Evolutionary conservation across 1,139 yeast species (phyloP).

Genomic region (Nakaseomyces glabratus): DNA sequence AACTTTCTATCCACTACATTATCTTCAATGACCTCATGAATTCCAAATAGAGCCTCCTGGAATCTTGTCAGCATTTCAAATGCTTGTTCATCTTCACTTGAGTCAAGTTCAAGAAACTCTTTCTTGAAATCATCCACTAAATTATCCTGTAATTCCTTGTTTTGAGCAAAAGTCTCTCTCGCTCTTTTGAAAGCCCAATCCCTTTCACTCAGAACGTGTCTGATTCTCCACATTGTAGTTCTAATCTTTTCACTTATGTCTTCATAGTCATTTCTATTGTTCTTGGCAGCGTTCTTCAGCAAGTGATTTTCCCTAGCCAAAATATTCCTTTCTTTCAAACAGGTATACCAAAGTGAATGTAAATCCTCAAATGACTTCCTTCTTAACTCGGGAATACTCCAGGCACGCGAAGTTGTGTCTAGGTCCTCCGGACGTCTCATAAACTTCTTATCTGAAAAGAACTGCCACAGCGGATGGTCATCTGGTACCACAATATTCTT

Average conservation of each 20-base stretch:
- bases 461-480: constrained; percentile 93
- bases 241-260: constrained; percentile 39
- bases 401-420: constrained; percentile 58
- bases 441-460: constrained; percentile 58
- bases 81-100: constrained; percentile 48
- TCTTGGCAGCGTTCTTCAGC: constrained; percentile 35
- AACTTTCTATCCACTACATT: constrained; percentile 51
- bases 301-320: constrained; percentile 66
- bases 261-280: constrained; percentile 32
- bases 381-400: constrained; percentile 85
- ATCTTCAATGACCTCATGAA: constrained; percentile 44
- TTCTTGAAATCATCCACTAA: constrained; percentile 51
- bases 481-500: constrained; percentile 64
- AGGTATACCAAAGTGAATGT: constrained; percentile 83
- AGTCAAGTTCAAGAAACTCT: constrained; percentile 50
- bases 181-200: constrained; percentile 63
- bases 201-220: constrained; percentile 82
- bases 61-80: constrained; percentile 67
- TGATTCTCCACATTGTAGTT: constrained; percentile 63
- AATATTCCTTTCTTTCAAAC: constrained; percentile 73
- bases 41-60: constrained; percentile 75
- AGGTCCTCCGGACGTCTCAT: constrained; percentile 54
- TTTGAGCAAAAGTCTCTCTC: constrained; percentile 36
- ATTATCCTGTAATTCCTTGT: constrained; percentile 31
- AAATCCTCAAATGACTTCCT: constrained; percentile 86